Base-by-base conservation (phyloP, 1,284 basidiomycete species). In the Austroboletus niveus region DNA sequence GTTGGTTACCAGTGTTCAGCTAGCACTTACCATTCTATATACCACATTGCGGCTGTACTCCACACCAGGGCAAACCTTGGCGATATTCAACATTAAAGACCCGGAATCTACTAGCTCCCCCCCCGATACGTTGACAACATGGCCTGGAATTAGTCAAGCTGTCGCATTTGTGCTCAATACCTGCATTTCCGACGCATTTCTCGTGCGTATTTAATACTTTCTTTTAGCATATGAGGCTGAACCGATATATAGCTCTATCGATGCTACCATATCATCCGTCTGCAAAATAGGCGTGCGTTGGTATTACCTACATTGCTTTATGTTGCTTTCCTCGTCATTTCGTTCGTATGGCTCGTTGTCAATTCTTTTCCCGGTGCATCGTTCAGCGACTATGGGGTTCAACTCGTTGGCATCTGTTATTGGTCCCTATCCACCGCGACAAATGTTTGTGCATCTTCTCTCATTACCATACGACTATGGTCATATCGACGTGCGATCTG, bases 121-220 rank as follows among this genome's bases (percentile, higher is more conserved):
- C 30, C 30, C 30, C 3, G 11, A 50, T 1, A 15, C 60, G 4
- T 11, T 20, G 11, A 64, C 60, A 1, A 43, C 57, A 0, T 62
- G 63, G 62, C 42, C 54, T 5, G 24, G 29, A 5, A 35, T 64
- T 59, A 4, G 48, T 56, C 0, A 15, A 49, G 22, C 22, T 30
- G n/a, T n/a, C 8, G 22, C 52, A 0, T 64, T 62, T 15, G 38
- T 56, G 8, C 15, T 66, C 34, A 66, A 66, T 20, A 61, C 58
- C 0, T 65, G 62, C 47, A 10, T 45, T 2, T 66, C 64, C 0
- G 61, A 66, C 5, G 64, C 48, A 2, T 63, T 66, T 24, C 60
- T 66, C 3, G 61, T 63, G 36, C 40, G 62, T 61, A 14, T 8
- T 12, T 24, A 11, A 9, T 15, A 1, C 3, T 32, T 2, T 22